Evolutionary conservation across 306 rosid genomes (phyloP).

Genomic region (Luffa aegyptiaca): DNA sequence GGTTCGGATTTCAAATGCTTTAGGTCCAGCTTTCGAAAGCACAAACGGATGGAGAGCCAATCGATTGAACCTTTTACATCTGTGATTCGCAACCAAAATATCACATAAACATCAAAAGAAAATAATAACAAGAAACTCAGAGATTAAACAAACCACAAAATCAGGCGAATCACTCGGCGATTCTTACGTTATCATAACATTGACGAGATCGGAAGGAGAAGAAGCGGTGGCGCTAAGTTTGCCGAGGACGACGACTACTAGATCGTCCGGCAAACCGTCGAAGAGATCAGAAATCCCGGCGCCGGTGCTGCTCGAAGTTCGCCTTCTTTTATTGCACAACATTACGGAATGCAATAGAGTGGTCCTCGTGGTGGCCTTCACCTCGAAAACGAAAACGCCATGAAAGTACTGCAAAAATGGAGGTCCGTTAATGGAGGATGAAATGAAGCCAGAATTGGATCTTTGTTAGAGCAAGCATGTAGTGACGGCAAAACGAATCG

Average conservation of each 20-base stretch:
- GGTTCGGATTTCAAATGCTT: slow-evolving; percentile 35
- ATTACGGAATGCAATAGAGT: not conserved
- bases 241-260: slow-evolving; percentile 46
- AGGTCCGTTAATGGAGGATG: not conserved
- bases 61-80: slow-evolving; percentile 63
- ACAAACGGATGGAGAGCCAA: slow-evolving; percentile 51
- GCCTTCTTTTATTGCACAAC: not conserved
- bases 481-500: not conserved
- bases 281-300: slow-evolving; percentile 22
- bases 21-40: slow-evolving; percentile 42
- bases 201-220: slow-evolving; percentile 56
- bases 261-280: slow-evolving; percentile 60
- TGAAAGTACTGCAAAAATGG: not conserved
- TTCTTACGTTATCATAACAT: slow-evolving; percentile 44
- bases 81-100: slow-evolving; percentile 7
- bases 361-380: not conserved
- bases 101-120: not conserved
- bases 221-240: slow-evolving; percentile 61
- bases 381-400: not conserved
- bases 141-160: not conserved
- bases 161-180: not conserved
- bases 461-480: not conserved
- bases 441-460: not conserved
- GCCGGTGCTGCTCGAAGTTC: not conserved
- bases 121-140: not conserved